Percentiles rank a stretch among this genome's conserved stretches.
These are phyloP conservation scores for Aechmea fasciata DNA, from an alignment of 176 grass and related monocot genomes.

Conservation along the genomic window DNA sequence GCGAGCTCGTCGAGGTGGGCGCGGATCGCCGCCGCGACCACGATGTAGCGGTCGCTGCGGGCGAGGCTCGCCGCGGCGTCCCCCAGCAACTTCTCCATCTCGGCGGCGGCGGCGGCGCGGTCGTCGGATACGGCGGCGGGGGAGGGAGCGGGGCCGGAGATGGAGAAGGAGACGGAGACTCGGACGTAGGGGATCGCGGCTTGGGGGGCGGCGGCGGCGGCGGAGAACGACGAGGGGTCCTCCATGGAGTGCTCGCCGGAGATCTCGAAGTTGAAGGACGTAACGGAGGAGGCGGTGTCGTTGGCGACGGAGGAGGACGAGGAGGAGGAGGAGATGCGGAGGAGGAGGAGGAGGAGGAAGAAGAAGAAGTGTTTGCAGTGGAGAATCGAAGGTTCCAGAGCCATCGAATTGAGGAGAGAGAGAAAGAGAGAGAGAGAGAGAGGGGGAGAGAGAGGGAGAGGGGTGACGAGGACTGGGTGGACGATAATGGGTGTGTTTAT, in stretches of 20 bases:
- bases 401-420: not conserved
- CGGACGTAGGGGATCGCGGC: conserved; percentile 50
- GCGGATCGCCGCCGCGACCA: conserved; percentile 51
- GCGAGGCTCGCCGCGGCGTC: conserved; percentile 43
- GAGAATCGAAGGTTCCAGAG: not conserved
- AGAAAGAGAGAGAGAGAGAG: not conserved
- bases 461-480: not conserved
- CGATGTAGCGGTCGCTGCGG: conserved; percentile 40
- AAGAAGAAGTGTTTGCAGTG: no score
- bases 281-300: not conserved
- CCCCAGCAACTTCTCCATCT: conserved; percentile 25
- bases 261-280: conserved; percentile 17
- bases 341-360: not conserved
- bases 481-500: not conserved
- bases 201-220: conserved; percentile 14
- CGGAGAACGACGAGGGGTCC: conserved; percentile 25
- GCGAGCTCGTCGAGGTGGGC: conserved; percentile 62
- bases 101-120: conserved; percentile 11
- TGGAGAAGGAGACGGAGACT: conserved; percentile 31
- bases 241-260: conserved; percentile 48
- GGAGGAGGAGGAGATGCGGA: not conserved
- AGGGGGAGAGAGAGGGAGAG: not conserved
- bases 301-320: no score
- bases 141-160: conserved; percentile 27
- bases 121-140: conserved; percentile 12